Percentiles rank a stretch among this genome's conserved stretches.
These are phyloP conservation scores for Rhodomyrtus psidioides DNA, from an alignment of 441 rosid species.

Conservation along the genomic window DNA sequence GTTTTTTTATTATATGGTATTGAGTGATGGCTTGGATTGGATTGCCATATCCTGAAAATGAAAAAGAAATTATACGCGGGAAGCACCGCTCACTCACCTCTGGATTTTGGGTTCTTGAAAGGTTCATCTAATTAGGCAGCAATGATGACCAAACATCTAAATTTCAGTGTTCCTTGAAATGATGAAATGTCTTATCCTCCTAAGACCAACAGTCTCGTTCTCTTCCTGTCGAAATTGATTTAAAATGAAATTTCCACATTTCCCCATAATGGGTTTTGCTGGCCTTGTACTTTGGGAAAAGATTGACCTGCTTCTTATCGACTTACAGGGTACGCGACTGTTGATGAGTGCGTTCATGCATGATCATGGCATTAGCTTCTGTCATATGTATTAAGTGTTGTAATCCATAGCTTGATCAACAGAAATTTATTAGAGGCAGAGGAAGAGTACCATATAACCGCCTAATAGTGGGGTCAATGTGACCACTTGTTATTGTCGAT, in stretches of 20 bases:
- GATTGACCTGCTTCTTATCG: background rate
- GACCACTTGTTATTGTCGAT: background rate
- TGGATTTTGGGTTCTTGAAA: slow-evolving; percentile 13
- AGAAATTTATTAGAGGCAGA: background rate
- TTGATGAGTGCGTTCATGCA: background rate
- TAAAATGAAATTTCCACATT: slow-evolving; percentile 21
- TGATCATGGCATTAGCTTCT: background rate
- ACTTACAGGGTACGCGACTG: background rate
- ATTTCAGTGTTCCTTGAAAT: slow-evolving; percentile 61
- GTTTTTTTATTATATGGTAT: slow-evolving; percentile 5
- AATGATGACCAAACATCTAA: slow-evolving; percentile 39
- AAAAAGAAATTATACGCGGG: background rate
- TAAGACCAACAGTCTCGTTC: slow-evolving; percentile 19
- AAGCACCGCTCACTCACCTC: background rate
- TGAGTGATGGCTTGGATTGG: slow-evolving; percentile 7
- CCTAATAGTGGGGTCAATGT: background rate
- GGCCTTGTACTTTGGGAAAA: background rate
- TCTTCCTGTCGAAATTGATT: slow-evolving; percentile 4
- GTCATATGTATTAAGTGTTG: background rate
- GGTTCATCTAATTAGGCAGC: slow-evolving; percentile 8
- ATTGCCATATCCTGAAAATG: slow-evolving; percentile 15
- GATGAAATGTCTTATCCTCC: slow-evolving; percentile 36
- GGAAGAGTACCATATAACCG: background rate
- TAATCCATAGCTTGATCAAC: background rate
- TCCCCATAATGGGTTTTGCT: slow-evolving; percentile 26